Percentiles rank a stretch among this genome's conserved stretches.
Conservation (phyloP, 2,329 filamentous ascomycete species). For the Colletotrichum sp. region DNA sequence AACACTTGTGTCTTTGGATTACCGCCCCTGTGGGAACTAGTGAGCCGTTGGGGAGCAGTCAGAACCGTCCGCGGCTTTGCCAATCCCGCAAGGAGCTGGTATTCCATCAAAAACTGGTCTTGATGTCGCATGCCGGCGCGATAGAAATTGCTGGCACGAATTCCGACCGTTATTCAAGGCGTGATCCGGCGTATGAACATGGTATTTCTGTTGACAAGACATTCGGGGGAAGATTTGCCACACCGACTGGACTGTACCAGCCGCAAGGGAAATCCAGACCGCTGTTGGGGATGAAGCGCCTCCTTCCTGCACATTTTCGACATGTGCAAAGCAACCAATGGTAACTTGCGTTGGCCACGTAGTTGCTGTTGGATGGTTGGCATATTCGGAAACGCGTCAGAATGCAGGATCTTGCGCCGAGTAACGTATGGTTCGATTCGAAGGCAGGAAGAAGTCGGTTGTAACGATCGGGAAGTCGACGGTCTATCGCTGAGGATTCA, state of each 20-base stretch:
- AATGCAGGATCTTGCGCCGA: not conserved
- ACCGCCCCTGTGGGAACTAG: not conserved
- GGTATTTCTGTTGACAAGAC: not conserved
- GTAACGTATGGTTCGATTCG: not conserved
- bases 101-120: not conserved
- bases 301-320: not conserved
- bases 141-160: not conserved
- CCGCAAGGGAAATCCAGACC: not conserved
- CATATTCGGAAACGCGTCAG: not conserved
- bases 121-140: not conserved
- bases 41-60: not conserved
- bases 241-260: not conserved
- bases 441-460: not conserved
- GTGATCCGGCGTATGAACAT: not conserved
- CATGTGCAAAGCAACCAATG: not conserved
- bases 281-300: not conserved
- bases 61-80: not conserved
- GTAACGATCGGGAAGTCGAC: not conserved
- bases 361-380: not conserved
- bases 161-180: not conserved
- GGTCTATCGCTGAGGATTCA: not conserved
- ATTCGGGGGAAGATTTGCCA: not conserved
- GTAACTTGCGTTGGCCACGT: not conserved
- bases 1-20: not conserved
- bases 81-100: not conserved